Percentiles rank a stretch among this genome's conserved stretches.
phyloP scores from a whole-genome alignment of 2,329 filamentous ascomycete genomes.

The Microdochium trichocladiopsis region DNA sequence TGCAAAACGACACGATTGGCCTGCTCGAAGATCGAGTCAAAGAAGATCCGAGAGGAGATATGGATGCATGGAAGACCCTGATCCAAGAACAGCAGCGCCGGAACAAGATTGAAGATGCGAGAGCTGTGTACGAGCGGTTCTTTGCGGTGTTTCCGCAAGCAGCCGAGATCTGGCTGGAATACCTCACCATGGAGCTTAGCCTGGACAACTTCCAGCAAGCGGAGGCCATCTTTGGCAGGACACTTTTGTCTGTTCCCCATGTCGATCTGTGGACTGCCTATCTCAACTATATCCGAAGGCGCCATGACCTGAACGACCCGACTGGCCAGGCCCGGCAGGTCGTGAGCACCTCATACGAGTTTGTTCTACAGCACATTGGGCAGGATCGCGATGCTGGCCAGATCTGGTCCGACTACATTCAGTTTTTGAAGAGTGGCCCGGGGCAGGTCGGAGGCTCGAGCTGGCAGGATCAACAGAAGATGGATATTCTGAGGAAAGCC shows the following conservation, averaged over 20 bases:
- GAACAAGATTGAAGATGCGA: slow-evolving; percentile 74
- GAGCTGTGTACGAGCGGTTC: slow-evolving; percentile 78
- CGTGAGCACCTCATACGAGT: slow-evolving; percentile 83
- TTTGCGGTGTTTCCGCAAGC: slow-evolving; percentile 82
- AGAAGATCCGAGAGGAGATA: slow-evolving; percentile 86
- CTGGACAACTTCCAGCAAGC: slow-evolving; percentile 75
- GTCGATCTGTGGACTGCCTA: slow-evolving; percentile 90
- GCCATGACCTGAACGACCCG: slow-evolving; percentile 81
- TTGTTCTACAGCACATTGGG: slow-evolving; percentile 83
- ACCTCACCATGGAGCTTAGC: slow-evolving; percentile 83
- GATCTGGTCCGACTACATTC: slow-evolving; percentile 92
- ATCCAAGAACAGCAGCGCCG: slow-evolving; percentile 79
- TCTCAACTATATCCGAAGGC: slow-evolving; percentile 87
- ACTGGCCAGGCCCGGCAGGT: slow-evolving; percentile 69
- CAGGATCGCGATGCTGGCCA: slow-evolving; percentile 83
- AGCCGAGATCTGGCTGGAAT: slow-evolving; percentile 89
- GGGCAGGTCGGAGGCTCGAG: slow-evolving; percentile 76
- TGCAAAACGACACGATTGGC: slow-evolving; percentile 65
- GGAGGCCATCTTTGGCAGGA: slow-evolving; percentile 76
- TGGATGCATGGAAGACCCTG: slow-evolving; percentile 84
- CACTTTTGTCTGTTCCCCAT: slow-evolving; percentile 71
- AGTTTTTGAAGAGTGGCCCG: slow-evolving; percentile 84
- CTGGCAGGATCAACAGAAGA: slow-evolving; percentile 98
- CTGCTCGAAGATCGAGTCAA: slow-evolving; percentile 85
- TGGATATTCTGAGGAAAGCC: slow-evolving; percentile 85